Evolutionary conservation across 2,329 filamentous ascomycete genomes (phyloP), one percentile per base, ranked within the genome.

Genomic region (Fusarium sp.): DNA sequence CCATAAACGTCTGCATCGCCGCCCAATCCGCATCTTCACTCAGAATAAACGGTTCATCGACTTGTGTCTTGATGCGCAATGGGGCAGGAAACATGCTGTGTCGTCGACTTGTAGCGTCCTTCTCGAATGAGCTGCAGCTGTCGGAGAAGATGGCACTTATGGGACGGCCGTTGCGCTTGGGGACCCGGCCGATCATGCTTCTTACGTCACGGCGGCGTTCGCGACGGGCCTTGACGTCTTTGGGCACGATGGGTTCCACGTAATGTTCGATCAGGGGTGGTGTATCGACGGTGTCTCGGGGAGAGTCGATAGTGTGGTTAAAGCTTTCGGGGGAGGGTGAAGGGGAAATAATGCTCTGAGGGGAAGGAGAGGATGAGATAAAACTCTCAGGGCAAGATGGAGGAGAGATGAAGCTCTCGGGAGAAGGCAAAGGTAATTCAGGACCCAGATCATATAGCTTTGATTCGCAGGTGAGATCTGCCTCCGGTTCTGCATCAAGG

Each of bases 1-100:
- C 77, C 57, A 82, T 75, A 46, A 81, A 81, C 3, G 74, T 74
- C 62, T 81, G 77, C 79, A 81, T 81, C 12, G 76, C 76, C 12
- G 74, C 71, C 80, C 79, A 82, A 56, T 82, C 80, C 18, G 77
- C 76, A 22, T 77, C 76, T 20, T 81, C 78, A 7, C 71, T 43
- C 27, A 75, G 44, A 11, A 77, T 66, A 42, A 74, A 75, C 14
- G 76, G 70, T 49, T 80, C 74, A 22, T 76, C 75, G 3, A 24
- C 40, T 6, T 66, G 49, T 38, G 63, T 66, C 42, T 68, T 74
- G 16, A 78, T 59, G 8, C 74, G 71, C 18, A 76, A 20, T 8
- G 64, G 64, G 2, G 77, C 75, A 0, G 70, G 65, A 7, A 78
- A 61, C 63, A 68, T 70, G 55, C 70, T 77, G 14, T 76, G 75